Evolutionary conservation across 805 yeast genomes (phyloP).

Genomic region (Millerozyma acaciae): DNA sequence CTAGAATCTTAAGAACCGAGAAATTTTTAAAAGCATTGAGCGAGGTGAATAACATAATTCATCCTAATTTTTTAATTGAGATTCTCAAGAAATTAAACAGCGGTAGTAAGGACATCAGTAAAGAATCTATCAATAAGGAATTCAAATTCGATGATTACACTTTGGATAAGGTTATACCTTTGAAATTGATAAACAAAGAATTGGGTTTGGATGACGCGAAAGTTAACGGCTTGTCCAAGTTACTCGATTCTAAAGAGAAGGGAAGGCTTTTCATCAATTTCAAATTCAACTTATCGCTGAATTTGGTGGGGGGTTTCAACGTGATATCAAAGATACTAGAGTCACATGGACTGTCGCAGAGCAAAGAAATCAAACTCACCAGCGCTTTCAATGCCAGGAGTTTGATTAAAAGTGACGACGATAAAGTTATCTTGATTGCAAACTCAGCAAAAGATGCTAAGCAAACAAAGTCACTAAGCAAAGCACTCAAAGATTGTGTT

Average conservation of each 20-base stretch:
- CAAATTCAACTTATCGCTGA: conserved; percentile 52
- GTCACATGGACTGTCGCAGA: conserved; percentile 52
- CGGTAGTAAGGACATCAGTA: conserved; percentile 4
- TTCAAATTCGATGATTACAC: conserved; percentile 27
- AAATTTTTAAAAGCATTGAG: conserved; percentile 76
- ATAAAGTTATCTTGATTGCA: conserved; percentile 22
- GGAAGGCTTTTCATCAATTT: conserved; percentile 44
- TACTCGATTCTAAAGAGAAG: conserved; percentile 15
- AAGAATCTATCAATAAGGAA: conserved; percentile 15
- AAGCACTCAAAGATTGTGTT: conserved; percentile 8
- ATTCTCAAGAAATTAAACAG: conserved; percentile 25
- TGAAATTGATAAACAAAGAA: conserved; percentile 29
- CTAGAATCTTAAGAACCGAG: conserved; percentile 78
- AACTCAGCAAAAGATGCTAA: conserved; percentile 36
- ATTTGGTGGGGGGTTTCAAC: conserved; percentile 57
- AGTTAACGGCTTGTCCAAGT: conserved; percentile 16
- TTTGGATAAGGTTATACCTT: conserved; percentile 29
- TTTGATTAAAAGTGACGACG: conserved; percentile 15
- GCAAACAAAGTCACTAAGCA: conserved; percentile 18
- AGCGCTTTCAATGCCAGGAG: conserved; percentile 13
- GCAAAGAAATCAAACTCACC: conserved; percentile 18
- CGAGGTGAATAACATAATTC: conserved; percentile 47
- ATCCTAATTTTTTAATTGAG: conserved; percentile 51
- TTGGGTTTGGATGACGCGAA: conserved; percentile 15
- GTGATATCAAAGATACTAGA: conserved; percentile 53